phyloP scores from a whole-genome alignment of 305 asterid species.

The Nicotiana rustica region DNA sequence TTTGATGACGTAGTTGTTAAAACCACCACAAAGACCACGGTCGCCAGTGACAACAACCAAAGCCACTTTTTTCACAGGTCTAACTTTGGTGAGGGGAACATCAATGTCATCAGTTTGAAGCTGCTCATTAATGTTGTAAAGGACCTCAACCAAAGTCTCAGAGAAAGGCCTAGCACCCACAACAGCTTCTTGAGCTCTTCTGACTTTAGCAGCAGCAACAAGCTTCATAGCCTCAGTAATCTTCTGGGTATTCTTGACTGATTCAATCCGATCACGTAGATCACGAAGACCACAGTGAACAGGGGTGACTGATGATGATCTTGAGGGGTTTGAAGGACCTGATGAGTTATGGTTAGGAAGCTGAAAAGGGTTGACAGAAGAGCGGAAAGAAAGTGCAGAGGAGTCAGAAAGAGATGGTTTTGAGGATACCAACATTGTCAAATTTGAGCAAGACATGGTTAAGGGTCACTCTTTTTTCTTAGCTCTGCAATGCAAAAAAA shows the following conservation, averaged over 20 bases:
- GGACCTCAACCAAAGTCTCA: constrained; percentile 56
- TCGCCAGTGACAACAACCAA: constrained; percentile 91
- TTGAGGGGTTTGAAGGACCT: constrained; percentile 49
- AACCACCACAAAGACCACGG: constrained; percentile 94
- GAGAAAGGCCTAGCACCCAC: constrained; percentile 65
- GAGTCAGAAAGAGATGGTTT: constrained; percentile 69
- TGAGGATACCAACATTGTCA: constrained; percentile 54
- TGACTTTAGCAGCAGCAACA: constrained; percentile 94
- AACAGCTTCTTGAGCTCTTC: constrained; percentile 96
- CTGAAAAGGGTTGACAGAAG: constrained; percentile 63
- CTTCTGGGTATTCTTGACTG: constrained; percentile 90
- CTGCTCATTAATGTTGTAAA: constrained; percentile 84
- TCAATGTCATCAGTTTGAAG: constrained; percentile 80
- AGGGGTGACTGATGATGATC: constrained; percentile 60
- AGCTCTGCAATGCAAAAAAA: constrained; percentile 38
- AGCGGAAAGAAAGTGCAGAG: constrained; percentile 67
- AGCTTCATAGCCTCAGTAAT: constrained; percentile 98
- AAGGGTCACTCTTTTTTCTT: background rate
- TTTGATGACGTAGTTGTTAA: constrained; percentile 67
- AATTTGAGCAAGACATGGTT: constrained; percentile 48
- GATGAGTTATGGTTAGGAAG: constrained; percentile 39
- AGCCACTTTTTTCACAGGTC: constrained; percentile 89
- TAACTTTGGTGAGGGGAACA: constrained; percentile 71
- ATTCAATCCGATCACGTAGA: constrained; percentile 77
- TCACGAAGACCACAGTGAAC: constrained; percentile 81